Evolutionary conservation across 345 rosid genomes (phyloP).

Genomic region (Hypericum androsaemum): DNA sequence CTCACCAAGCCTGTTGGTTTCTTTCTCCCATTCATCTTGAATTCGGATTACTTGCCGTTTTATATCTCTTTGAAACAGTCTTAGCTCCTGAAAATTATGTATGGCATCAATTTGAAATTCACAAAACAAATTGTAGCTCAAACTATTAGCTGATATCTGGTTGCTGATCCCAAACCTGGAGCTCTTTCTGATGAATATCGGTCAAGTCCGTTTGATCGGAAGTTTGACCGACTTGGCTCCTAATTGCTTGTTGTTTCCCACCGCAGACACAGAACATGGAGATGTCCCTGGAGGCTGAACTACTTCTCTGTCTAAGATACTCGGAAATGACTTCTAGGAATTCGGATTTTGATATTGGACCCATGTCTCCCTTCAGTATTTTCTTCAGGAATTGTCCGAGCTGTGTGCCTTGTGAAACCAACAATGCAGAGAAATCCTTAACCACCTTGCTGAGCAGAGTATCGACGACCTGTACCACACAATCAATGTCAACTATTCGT

Average conservation of each 20-base stretch:
- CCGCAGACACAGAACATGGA: slow-evolving; percentile 76
- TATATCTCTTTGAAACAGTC: slow-evolving; percentile 32
- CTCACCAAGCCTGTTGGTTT: slow-evolving; percentile 54
- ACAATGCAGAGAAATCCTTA: slow-evolving; percentile 72
- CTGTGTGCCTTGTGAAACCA: slow-evolving; percentile 88
- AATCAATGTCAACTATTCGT: slow-evolving; percentile 4
- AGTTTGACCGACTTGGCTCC: slow-evolving; percentile 18
- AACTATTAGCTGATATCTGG: too few relatives aligned
- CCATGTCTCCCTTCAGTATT: slow-evolving; percentile 54
- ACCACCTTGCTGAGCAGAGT: slow-evolving; percentile 71
- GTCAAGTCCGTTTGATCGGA: slow-evolving; percentile 29
- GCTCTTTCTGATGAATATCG: slow-evolving; percentile 49
- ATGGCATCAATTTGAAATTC: neutral
- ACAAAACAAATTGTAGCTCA: too few relatives aligned
- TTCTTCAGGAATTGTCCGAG: slow-evolving; percentile 65
- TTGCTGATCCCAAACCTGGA: slow-evolving; percentile 36
- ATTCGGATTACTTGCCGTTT: slow-evolving; percentile 48
- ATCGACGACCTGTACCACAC: slow-evolving; percentile 54
- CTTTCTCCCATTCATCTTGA: slow-evolving; percentile 62
- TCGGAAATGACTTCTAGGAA: slow-evolving; percentile 60
- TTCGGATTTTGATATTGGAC: slow-evolving; percentile 49
- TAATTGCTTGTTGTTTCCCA: slow-evolving; percentile 37
- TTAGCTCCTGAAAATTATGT: slow-evolving; percentile 43
- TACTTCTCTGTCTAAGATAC: slow-evolving; percentile 55
- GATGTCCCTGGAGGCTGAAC: slow-evolving; percentile 51